Percentiles rank a stretch among this genome's conserved stretches.
Evolutionary conservation across 202 grass and related monocot species (phyloP).

Genomic region (Panicum hallii): DNA sequence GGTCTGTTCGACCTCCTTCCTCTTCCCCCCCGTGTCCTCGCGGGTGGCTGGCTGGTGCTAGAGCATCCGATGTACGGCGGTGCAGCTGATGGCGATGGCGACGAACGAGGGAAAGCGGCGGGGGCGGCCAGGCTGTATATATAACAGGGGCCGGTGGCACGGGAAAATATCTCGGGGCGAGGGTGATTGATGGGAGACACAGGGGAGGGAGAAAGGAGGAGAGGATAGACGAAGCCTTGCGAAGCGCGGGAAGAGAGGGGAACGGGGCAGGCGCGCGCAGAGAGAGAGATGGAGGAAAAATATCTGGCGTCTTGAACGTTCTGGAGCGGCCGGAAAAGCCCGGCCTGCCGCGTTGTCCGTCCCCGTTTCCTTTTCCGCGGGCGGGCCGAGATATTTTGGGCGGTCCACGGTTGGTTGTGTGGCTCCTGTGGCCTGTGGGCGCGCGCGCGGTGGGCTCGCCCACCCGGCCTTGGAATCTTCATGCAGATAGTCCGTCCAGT

Average conservation of each 20-base stretch:
- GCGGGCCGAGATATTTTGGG: conserved; percentile 44
- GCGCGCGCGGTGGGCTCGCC: background rate
- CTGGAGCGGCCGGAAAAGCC: conserved; percentile 20
- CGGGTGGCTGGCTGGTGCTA: background rate
- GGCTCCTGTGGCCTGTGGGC: conserved; percentile 8
- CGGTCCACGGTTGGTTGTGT: conserved; percentile 10
- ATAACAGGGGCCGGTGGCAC: background rate
- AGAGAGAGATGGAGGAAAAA: background rate
- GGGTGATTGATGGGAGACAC: background rate
- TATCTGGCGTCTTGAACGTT: conserved; percentile 56
- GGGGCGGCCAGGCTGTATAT: conserved; percentile 12
- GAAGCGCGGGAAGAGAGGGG: background rate
- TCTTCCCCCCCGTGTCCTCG: background rate
- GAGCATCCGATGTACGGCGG: background rate
- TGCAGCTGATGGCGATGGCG: background rate
- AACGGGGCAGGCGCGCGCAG: background rate
- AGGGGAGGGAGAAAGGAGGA: background rate
- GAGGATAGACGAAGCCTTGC: conserved; percentile 42
- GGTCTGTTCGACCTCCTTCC: background rate
- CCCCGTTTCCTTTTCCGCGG: background rate
- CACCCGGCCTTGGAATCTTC: background rate
- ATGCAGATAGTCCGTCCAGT: background rate
- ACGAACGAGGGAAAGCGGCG: background rate
- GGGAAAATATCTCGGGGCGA: conserved; percentile 26
- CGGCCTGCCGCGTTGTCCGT: background rate